Base-by-base conservation (phyloP, 2,329 filamentous ascomycete species). In the Pyricularia sp. region DNA sequence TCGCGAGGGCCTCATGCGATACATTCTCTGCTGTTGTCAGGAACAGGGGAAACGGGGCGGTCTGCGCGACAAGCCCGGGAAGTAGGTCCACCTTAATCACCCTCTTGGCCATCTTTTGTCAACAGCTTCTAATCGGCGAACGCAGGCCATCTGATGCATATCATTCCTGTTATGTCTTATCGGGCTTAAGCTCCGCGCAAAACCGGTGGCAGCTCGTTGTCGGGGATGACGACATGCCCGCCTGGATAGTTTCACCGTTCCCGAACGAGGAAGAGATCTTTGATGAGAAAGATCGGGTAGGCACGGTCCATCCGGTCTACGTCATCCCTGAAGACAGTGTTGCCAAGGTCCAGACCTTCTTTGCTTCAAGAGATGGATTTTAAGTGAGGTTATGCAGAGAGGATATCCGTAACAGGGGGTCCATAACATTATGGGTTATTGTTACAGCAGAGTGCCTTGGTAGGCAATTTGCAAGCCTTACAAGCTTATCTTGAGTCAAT, bases 111-210 rank as follows among this genome's bases (percentile, higher is more conserved):
- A 64, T 69, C 67, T 33, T 70, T 67, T 58, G 31, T 59, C 69
- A 6, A 26, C 64, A 30, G 70, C 33, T 68, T 67, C 23, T 68
- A 64, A 65, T 66, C n/a, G 11, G 14, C 23, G 23, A 6, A 17
- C 23, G n/a, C 73, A 93, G 91, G 74, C 84, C 84, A 70, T 89
- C 93, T 4, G 94, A 98, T 80, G 90, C 91, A 66, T 97, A 98
- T 76, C 94, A 98, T 79, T 93, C 93, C 64, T 95, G 92, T 81
- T 98, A 98, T 80, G 92, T 94, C 33, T 85, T 98, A 25, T 89
- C 91, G 26, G 94, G 94, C 5, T 83, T 98, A 72, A 95, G 92
- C 77, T 90, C 89, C 68, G 90, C 90, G 28, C 92, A 97, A 79
- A 87, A 97, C 77, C 81, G 84, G 74, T 88, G 85, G 85, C 78